These are phyloP conservation scores for Phytomonas francai DNA, from an alignment of 208 protist species.

Conservation along the genomic window DNA sequence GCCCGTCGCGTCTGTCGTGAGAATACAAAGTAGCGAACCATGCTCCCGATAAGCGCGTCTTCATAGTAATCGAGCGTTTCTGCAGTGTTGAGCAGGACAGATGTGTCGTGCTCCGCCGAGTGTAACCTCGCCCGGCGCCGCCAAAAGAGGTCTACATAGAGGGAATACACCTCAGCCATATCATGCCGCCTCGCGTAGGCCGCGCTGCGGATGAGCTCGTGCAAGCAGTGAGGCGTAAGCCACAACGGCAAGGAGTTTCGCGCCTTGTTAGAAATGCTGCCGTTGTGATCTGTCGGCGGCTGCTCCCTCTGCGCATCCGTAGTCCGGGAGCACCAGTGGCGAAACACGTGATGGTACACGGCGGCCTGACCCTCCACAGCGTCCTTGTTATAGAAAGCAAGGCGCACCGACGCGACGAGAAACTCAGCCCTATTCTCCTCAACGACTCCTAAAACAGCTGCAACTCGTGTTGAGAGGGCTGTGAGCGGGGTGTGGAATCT, in stretches of 20 bases:
- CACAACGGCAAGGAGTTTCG: background rate
- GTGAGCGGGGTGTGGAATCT: constrained; percentile 6
- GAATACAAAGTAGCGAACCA: background rate
- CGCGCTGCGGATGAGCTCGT: constrained; percentile 21
- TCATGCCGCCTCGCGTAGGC: constrained; percentile 18
- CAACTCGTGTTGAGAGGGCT: background rate
- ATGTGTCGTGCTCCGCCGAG: background rate
- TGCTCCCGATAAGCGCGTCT: background rate
- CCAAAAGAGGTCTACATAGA: constrained; percentile 17
- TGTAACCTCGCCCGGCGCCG: background rate
- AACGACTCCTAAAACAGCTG: background rate
- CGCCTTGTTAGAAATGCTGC: background rate
- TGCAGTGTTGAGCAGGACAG: background rate
- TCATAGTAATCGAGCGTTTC: constrained; percentile 4
- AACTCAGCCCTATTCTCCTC: background rate
- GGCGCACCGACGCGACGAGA: background rate
- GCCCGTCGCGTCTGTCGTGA: background rate
- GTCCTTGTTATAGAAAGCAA: background rate
- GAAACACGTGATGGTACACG: background rate
- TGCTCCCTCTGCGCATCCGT: background rate
- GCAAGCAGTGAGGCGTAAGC: background rate
- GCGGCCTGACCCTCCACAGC: background rate
- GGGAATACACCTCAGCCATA: constrained; percentile 21
- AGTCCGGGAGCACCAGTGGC: background rate
- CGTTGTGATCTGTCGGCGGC: background rate